These are phyloP conservation scores for Aspergillus brunneoviolaceus DNA, from an alignment of 2,329 filamentous ascomycete genomes.

Conservation along the genomic window DNA sequence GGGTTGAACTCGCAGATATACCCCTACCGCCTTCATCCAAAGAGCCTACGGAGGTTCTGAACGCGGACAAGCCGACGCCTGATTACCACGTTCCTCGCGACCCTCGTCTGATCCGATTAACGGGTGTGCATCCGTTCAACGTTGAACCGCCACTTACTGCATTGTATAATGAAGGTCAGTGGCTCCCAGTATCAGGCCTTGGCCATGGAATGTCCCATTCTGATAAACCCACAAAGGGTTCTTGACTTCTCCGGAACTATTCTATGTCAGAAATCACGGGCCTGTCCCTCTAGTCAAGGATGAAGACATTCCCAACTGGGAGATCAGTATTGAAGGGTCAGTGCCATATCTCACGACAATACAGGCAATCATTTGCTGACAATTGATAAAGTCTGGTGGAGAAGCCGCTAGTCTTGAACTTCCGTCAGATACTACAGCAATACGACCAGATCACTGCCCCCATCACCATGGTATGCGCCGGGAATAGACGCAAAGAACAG, in stretches of 20 bases:
- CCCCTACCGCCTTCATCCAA: conserved; percentile 67
- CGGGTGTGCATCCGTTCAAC: conserved; percentile 88
- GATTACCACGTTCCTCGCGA: conserved; percentile 80
- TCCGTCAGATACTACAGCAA: conserved; percentile 69
- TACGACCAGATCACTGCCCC: conserved; percentile 84
- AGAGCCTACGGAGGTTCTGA: conserved; percentile 60
- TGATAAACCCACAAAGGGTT: conserved; percentile 57
- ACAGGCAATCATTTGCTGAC: conserved; percentile 10
- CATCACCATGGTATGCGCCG: conserved; percentile 86
- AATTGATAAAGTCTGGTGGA: conserved; percentile 62
- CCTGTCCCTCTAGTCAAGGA: conserved; percentile 74
- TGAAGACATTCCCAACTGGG: conserved; percentile 72
- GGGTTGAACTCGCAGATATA: conserved; percentile 44
- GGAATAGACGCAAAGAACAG: conserved; percentile 89
- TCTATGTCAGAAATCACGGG: conserved; percentile 91
- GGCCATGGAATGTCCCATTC: neutral
- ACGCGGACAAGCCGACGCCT: conserved; percentile 78
- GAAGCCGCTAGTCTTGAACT: conserved; percentile 68
- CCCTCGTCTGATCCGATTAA: conserved; percentile 77
- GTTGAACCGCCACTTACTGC: conserved; percentile 78
- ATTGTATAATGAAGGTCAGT: conserved; percentile 64
- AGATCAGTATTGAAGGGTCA: conserved; percentile 74
- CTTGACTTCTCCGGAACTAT: conserved; percentile 80
- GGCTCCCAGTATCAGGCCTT: neutral
- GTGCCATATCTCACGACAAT: neutral